These are phyloP conservation scores for Syzygium aromaticum DNA, from an alignment of 345 rosid species.

Conservation along the genomic window DNA sequence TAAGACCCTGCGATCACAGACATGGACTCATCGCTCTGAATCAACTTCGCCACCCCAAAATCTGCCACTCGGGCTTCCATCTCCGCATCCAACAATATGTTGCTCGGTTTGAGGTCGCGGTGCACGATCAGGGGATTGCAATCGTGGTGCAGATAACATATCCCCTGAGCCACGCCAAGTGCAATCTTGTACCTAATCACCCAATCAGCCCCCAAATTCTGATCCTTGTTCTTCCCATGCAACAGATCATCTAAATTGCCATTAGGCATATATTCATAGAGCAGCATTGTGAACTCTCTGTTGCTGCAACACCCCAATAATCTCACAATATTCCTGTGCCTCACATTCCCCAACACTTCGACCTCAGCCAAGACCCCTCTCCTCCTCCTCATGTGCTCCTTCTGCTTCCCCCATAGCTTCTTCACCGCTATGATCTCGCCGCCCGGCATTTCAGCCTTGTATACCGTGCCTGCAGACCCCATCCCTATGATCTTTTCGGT, in stretches of 20 bases:
- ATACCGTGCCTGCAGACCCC: slow-evolving; percentile 90
- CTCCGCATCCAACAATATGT: slow-evolving; percentile 71
- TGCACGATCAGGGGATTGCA: slow-evolving; percentile 94
- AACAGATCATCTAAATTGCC: slow-evolving; percentile 77
- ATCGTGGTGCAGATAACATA: slow-evolving; percentile 93
- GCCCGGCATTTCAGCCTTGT: slow-evolving; percentile 89
- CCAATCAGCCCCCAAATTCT: slow-evolving; percentile 76
- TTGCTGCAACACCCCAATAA: slow-evolving; percentile 88
- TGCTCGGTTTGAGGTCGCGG: slow-evolving; percentile 89
- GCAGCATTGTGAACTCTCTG: slow-evolving; percentile 82
- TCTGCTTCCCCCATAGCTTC: slow-evolving; percentile 83
- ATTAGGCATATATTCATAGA: slow-evolving; percentile 92
- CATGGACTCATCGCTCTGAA: slow-evolving; percentile 89
- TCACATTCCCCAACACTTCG: slow-evolving; percentile 76
- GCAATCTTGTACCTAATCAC: slow-evolving; percentile 71
- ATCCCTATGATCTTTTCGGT: slow-evolving; percentile 80
- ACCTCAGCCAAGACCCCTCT: slow-evolving; percentile 89
- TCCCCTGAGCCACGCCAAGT: slow-evolving; percentile 94
- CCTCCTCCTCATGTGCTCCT: slow-evolving; percentile 58
- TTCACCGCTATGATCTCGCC: slow-evolving; percentile 96
- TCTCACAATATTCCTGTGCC: slow-evolving; percentile 91
- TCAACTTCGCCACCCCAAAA: slow-evolving; percentile 92
- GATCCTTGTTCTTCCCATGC: slow-evolving; percentile 67
- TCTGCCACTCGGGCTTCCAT: slow-evolving; percentile 98
- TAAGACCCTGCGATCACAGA: slow-evolving; percentile 97